These are phyloP conservation scores for Phaeophleospora eucalypticola DNA, from an alignment of 2,329 filamentous ascomycete species.

Conservation along the genomic window DNA sequence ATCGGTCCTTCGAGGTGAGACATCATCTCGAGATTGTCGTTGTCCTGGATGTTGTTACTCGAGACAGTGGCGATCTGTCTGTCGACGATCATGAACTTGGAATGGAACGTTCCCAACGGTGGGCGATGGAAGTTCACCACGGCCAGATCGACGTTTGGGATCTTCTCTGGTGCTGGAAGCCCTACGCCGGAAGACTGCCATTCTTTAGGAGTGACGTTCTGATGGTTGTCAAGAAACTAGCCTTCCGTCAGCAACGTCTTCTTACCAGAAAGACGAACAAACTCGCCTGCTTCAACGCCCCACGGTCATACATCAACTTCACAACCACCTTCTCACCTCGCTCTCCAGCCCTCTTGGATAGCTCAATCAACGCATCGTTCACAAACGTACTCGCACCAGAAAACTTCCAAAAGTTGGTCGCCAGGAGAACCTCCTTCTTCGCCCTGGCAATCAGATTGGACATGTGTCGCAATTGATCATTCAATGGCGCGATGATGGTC, in stretches of 20 bases:
- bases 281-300: constrained; percentile 56
- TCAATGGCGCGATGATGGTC: constrained; percentile 64
- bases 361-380: constrained; percentile 63
- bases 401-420: constrained; percentile 72
- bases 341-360: constrained; percentile 60
- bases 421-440: constrained; percentile 67
- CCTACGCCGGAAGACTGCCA: constrained; percentile 54
- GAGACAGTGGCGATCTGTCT: constrained; percentile 65
- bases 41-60: constrained; percentile 71
- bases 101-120: constrained; percentile 69
- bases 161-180: constrained; percentile 60
- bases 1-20: constrained; percentile 70
- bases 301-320: constrained; percentile 73
- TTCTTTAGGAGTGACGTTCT: constrained; percentile 54
- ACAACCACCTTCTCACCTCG: constrained; percentile 58
- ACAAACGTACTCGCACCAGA: constrained; percentile 65
- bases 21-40: constrained; percentile 77
- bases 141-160: constrained; percentile 67
- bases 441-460: constrained; percentile 71
- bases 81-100: constrained; percentile 75
- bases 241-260: constrained; percentile 5
- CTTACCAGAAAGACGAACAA: neutral
- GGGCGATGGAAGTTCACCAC: constrained; percentile 70
- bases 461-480: constrained; percentile 70
- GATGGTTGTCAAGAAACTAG: constrained; percentile 59